Conservation (phyloP, 1,284 basidiomycete species). For the Malassezia brasiliensis region DNA sequence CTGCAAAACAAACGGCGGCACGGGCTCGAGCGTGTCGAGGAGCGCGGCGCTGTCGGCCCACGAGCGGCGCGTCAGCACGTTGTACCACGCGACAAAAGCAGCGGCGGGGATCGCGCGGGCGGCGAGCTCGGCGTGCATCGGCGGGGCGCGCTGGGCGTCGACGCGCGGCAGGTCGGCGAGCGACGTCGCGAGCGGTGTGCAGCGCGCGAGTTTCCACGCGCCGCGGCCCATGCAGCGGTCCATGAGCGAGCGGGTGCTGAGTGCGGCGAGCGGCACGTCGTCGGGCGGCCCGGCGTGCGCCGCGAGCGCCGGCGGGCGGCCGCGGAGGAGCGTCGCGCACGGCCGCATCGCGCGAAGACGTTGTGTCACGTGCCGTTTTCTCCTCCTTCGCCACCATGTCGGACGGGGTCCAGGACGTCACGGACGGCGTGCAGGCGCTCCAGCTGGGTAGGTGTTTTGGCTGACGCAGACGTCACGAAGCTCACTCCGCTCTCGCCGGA, state of each 20-base stretch:
- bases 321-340: neutral
- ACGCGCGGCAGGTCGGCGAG: constrained; percentile 10
- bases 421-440: constrained; percentile 12
- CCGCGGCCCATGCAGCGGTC: constrained; percentile 8
- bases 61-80: constrained; percentile 6
- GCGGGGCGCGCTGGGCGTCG: neutral
- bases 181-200: neutral
- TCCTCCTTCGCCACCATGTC: constrained; percentile 11
- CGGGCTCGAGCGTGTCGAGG: neutral
- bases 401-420: constrained; percentile 11
- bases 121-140: neutral
- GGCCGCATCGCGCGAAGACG: neutral
- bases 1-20: constrained; percentile 17
- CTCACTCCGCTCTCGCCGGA: constrained; percentile 85
- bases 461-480: constrained; percentile 45
- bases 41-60: constrained; percentile 2
- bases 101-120: neutral
- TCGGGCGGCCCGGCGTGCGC: neutral
- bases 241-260: constrained; percentile 14
- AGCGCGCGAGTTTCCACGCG: neutral
- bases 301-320: neutral
- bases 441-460: constrained; percentile 6
- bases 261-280: constrained; percentile 1
- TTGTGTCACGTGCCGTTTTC: constrained; percentile 9
- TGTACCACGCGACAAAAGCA: constrained; percentile 15